Conservation (phyloP, 140 eudicot genomes). For the Oenanthe javanica region DNA sequence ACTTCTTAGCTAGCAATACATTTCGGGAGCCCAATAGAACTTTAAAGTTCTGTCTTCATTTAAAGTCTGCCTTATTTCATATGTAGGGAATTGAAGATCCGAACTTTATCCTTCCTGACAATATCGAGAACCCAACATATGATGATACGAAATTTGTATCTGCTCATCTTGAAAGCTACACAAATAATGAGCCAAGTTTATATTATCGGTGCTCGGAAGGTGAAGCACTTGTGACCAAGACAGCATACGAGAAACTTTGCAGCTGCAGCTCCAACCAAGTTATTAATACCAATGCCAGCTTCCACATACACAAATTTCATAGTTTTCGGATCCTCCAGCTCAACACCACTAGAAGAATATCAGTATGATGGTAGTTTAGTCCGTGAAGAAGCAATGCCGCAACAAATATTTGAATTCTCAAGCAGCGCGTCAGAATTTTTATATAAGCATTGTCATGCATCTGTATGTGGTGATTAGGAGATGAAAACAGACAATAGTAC, state of each 20-base stretch:
- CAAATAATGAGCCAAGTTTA: neutral
- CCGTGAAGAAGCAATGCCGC: neutral
- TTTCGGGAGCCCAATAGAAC: neutral
- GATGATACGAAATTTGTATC: neutral
- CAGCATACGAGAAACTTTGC: neutral
- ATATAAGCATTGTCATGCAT: neutral
- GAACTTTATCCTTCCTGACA: neutral
- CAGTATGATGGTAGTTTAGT: neutral
- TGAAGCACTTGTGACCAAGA: neutral
- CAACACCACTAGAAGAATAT: neutral
- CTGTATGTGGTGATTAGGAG: neutral
- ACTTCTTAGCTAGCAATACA: too few species aligned
- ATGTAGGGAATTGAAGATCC: neutral
- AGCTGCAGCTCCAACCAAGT: neutral
- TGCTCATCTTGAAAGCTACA: neutral
- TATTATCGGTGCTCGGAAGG: neutral
- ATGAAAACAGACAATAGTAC: slow-evolving; percentile 1
- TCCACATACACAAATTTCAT: neutral
- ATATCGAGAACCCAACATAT: neutral
- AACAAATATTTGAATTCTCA: neutral
- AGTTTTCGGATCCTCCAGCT: neutral
- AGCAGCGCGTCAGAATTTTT: neutral
- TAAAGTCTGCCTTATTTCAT: neutral
- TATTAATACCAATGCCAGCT: neutral
- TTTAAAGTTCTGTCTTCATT: too few species aligned